Evolutionary conservation across 495 filamentous ascomycete genomes (phyloP).

Genomic region (Penicillium turbatum): DNA sequence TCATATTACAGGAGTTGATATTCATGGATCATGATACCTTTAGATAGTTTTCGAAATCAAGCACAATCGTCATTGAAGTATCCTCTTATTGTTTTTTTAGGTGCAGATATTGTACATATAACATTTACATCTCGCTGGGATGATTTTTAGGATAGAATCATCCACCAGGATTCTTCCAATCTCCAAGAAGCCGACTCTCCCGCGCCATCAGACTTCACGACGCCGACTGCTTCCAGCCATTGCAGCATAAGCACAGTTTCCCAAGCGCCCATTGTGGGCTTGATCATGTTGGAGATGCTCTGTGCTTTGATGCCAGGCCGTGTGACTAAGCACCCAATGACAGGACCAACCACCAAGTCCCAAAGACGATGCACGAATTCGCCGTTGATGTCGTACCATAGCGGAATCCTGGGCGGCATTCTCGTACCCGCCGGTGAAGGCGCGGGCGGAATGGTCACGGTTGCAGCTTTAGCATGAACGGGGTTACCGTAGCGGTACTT

Average conservation of each 20-base stretch:
- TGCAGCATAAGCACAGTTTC: slow-evolving; percentile 61
- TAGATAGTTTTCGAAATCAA: slow-evolving; percentile 3
- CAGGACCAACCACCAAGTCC: slow-evolving; percentile 56
- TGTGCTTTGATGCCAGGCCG: slow-evolving; percentile 53
- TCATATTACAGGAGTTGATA: not conserved
- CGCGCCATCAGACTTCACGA: slow-evolving; percentile 27
- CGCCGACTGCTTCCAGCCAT: slow-evolving; percentile 57
- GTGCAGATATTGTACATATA: not conserved
- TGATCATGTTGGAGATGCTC: slow-evolving; percentile 52
- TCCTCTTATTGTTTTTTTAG: not conserved
- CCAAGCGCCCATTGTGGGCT: slow-evolving; percentile 60
- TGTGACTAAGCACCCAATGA: slow-evolving; percentile 55
- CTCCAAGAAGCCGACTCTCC: slow-evolving; percentile 40
- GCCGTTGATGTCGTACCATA: slow-evolving; percentile 78
- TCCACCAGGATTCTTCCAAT: slow-evolving; percentile 70
- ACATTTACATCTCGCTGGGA: not conserved
- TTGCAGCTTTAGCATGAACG: slow-evolving; percentile 25
- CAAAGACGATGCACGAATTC: slow-evolving; percentile 58
- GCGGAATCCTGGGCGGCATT: slow-evolving; percentile 51
- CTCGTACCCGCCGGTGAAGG: slow-evolving; percentile 6
- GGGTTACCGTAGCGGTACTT: slow-evolving; percentile 60
- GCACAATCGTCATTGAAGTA: not conserved
- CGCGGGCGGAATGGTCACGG: slow-evolving; percentile 14
- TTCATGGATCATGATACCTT: slow-evolving; percentile 1
- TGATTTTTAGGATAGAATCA: slow-evolving; percentile 23